Conservation (phyloP, 768 basidiomycete genomes). For the Daedaleopsis sinensis region DNA sequence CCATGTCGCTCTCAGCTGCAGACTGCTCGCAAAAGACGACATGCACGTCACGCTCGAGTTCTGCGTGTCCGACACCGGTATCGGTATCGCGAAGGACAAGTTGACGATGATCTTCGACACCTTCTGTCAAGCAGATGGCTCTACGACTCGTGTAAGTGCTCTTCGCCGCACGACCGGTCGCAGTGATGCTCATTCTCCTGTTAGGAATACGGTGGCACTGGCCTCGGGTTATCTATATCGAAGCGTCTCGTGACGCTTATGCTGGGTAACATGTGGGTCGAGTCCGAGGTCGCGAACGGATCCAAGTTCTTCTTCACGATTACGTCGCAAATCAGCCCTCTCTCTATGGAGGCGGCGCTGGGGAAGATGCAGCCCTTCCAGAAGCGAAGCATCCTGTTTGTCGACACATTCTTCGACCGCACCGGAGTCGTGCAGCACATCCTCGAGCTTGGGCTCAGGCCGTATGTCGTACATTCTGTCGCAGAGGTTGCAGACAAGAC, state of each 20-base stretch:
- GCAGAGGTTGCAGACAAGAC: slow-evolving; percentile 82
- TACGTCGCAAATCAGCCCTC: slow-evolving; percentile 79
- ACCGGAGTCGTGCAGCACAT: slow-evolving; percentile 79
- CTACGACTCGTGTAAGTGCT: slow-evolving; percentile 81
- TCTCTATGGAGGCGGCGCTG: slow-evolving; percentile 71
- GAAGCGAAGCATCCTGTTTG: slow-evolving; percentile 87
- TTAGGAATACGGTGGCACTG: slow-evolving; percentile 96
- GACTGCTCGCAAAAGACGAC: slow-evolving; percentile 78
- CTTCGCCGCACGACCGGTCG: neutral
- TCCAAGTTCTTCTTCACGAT: slow-evolving; percentile 98
- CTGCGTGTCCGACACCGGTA: slow-evolving; percentile 97
- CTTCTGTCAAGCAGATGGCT: slow-evolving; percentile 98
- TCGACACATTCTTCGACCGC: slow-evolving; percentile 81
- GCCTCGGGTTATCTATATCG: slow-evolving; percentile 94
- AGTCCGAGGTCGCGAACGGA: slow-evolving; percentile 90
- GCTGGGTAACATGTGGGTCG: slow-evolving; percentile 99
- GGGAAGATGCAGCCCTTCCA: slow-evolving; percentile 85
- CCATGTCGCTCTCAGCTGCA: slow-evolving; percentile 86
- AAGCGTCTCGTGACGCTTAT: slow-evolving; percentile 96
- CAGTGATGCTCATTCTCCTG: neutral
- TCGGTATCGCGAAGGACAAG: slow-evolving; percentile 98
- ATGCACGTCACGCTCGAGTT: slow-evolving; percentile 91
- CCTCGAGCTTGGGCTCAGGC: slow-evolving; percentile 75
- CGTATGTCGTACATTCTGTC: slow-evolving; percentile 78
- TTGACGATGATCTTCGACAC: slow-evolving; percentile 98